Evolutionary conservation across 768 basidiomycete species (phyloP).

Genomic region (Mycena crocata): DNA sequence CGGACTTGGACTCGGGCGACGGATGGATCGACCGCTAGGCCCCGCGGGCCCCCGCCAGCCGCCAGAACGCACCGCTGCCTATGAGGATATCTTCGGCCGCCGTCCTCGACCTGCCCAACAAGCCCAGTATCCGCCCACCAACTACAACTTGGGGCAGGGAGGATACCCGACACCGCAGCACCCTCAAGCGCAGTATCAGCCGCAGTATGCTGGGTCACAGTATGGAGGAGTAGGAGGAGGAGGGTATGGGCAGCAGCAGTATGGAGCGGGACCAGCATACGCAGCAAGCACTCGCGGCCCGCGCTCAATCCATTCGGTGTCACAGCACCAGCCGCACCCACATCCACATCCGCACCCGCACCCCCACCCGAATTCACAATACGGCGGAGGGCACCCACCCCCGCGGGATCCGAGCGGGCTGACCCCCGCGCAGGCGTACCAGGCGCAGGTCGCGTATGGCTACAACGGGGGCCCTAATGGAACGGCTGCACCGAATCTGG

Average conservation of each 20-base stretch:
- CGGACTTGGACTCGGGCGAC: not conserved
- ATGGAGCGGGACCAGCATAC: no score
- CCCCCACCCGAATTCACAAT: no score
- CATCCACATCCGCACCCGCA: constrained; percentile 49
- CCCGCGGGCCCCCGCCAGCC: constrained; percentile 23
- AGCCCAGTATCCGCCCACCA: constrained; percentile 55
- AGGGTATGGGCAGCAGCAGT: no score
- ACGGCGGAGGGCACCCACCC: constrained; percentile 43
- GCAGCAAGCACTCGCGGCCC: no score
- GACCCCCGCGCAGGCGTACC: constrained; percentile 85
- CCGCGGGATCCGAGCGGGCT: constrained; percentile 63
- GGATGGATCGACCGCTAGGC: constrained; percentile 26
- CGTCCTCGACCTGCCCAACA: constrained; percentile 47
- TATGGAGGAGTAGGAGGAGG: no score
- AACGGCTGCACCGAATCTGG: no score
- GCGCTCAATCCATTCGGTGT: no score
- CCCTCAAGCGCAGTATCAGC: constrained; percentile 36
- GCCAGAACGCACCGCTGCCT: constrained; percentile 83
- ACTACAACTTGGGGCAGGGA: constrained; percentile 53
- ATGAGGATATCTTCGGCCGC: constrained; percentile 89
- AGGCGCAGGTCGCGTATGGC: constrained; percentile 74
- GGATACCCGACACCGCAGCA: constrained; percentile 40
- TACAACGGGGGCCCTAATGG: constrained; percentile 45
- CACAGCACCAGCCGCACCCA: constrained; percentile 39
- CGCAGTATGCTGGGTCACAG: no score